Evolutionary conservation across 2,329 filamentous ascomycete species (phyloP).

Genomic region (Diaporthe eres): DNA sequence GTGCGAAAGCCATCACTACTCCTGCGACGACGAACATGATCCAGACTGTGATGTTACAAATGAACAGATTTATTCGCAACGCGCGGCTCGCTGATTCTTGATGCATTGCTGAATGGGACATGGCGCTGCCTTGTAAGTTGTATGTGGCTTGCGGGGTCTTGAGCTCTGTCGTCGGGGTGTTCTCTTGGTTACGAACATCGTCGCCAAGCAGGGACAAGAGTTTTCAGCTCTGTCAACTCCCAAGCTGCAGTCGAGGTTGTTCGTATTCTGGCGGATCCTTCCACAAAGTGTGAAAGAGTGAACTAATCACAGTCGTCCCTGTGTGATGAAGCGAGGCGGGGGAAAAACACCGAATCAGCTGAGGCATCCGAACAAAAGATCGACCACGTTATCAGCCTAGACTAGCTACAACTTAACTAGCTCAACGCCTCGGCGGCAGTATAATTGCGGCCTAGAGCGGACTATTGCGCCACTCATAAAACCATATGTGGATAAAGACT

Average conservation of each 20-base stretch:
- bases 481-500: neutral
- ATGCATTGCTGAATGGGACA: no score
- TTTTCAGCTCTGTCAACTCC: fast-evolving
- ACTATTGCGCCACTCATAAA: constrained; percentile 6
- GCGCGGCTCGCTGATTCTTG: neutral
- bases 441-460: neutral
- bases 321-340: neutral
- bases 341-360: neutral
- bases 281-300: neutral
- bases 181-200: neutral
- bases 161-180: no score
- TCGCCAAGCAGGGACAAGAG: no score
- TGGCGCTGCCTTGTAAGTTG: neutral
- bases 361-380: constrained; percentile 2
- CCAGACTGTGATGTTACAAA: constrained; percentile 6
- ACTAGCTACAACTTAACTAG: constrained; percentile 4
- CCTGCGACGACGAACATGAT: constrained; percentile 17
- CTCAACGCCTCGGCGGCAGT: neutral
- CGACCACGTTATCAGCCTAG: neutral
- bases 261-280: neutral
- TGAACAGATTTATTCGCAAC: neutral
- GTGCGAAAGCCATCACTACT: constrained; percentile 4
- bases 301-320: no score
- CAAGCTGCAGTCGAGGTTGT: fast-evolving
- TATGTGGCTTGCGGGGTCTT: neutral